A percentile compares a stretch with the other conserved stretches of the same genome.
Conservation (phyloP, 2,329 filamentous ascomycete species). For the Balansia obtecta region DNA sequence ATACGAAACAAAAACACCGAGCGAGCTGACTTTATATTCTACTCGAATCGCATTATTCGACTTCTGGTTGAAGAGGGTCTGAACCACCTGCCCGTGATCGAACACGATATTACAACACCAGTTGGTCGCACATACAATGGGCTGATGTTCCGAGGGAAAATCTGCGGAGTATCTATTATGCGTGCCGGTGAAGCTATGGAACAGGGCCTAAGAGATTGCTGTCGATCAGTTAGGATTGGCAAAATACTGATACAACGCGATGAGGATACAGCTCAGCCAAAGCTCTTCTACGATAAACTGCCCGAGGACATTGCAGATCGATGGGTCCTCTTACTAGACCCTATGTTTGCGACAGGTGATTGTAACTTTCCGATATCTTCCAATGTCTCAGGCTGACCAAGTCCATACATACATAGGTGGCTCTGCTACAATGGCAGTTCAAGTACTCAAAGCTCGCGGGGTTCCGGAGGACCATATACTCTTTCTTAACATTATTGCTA, state of each 20-base stretch:
- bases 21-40: conserved; percentile 96
- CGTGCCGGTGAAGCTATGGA: conserved; percentile 97
- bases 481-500: conserved; percentile 96
- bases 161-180: conserved; percentile 98
- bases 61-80: conserved; percentile 92
- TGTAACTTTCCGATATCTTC: neutral
- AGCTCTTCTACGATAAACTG: conserved; percentile 95
- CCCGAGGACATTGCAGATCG: conserved; percentile 84
- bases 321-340: conserved; percentile 89
- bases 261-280: conserved; percentile 84
- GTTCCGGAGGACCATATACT: conserved; percentile 92
- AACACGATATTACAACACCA: conserved; percentile 81
- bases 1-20: conserved; percentile 85
- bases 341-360: conserved; percentile 95
- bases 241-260: conserved; percentile 98
- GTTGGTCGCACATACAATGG: conserved; percentile 81
- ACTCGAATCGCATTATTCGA: conserved; percentile 95
- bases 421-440: conserved; percentile 92
- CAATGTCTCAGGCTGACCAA: neutral
- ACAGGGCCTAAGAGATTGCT: conserved; percentile 90
- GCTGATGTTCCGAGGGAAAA: conserved; percentile 93
- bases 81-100: conserved; percentile 87
- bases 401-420: conserved; percentile 50
- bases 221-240: conserved; percentile 91
- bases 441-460: conserved; percentile 78